A percentile compares a stretch with the other conserved stretches of the same genome.
phyloP scores from a whole-genome alignment of 2,329 filamentous ascomycete genomes.

The Alternaria sp. region DNA sequence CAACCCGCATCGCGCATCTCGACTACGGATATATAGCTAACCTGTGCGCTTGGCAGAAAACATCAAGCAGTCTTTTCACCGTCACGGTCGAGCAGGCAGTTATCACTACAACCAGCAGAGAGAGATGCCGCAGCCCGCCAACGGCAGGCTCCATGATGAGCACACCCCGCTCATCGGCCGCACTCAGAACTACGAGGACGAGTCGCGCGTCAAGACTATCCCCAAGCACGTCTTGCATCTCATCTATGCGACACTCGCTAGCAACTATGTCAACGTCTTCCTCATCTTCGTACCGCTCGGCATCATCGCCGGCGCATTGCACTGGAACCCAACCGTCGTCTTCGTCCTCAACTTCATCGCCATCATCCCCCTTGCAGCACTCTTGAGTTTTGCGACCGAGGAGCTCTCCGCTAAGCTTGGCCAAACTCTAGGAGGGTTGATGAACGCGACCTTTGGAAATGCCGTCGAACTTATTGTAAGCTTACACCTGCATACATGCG shows the following conservation, averaged over 20 bases:
- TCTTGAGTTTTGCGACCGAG: constrained; percentile 80
- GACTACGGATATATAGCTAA: constrained; percentile 13
- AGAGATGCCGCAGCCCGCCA: constrained; percentile 37
- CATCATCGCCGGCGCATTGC: constrained; percentile 70
- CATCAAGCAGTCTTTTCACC: constrained; percentile 48
- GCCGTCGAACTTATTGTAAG: constrained; percentile 79
- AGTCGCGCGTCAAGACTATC: constrained; percentile 39
- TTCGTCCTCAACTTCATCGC: constrained; percentile 84
- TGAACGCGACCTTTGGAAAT: constrained; percentile 83
- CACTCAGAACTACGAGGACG: constrained; percentile 28
- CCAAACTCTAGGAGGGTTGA: constrained; percentile 75
- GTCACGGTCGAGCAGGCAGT: constrained; percentile 37
- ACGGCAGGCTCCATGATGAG: constrained; percentile 40
- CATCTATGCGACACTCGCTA: constrained; percentile 56
- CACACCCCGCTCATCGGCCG: constrained; percentile 42
- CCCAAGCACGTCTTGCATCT: constrained; percentile 47
- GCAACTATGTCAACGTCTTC: constrained; percentile 72
- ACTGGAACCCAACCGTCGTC: constrained; percentile 72
- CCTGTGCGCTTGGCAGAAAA: constrained; percentile 34
- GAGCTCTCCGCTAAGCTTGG: constrained; percentile 77
- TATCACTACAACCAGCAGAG: constrained; percentile 13
- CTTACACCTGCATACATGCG: constrained; percentile 1
- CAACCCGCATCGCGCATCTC: constrained; percentile 6
- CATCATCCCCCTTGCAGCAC: constrained; percentile 77
- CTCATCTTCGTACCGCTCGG: constrained; percentile 79